Conservation (phyloP, 192 early-diverging fungal species). For the Radiomyces spectabilis region DNA sequence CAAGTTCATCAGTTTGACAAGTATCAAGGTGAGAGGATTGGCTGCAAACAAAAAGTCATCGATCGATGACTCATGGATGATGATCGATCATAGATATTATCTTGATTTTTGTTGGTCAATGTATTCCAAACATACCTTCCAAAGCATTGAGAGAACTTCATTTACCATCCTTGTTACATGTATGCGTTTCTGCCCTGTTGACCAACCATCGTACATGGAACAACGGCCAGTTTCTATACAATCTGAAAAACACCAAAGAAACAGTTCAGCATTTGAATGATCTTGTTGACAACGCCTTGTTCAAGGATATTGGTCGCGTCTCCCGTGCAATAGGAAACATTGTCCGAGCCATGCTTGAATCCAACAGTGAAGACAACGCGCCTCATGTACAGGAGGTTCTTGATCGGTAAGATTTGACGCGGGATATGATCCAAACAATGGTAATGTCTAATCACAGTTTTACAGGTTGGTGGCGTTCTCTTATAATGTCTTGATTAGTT, state of each 20-base stretch:
- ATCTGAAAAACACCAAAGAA: neutral
- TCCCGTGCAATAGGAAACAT: conserved; percentile 19
- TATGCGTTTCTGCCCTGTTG: conserved; percentile 2
- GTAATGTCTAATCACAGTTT: too few relatives aligned
- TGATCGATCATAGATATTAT: too few relatives aligned
- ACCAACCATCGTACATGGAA: conserved; percentile 13
- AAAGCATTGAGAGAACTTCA: too few relatives aligned
- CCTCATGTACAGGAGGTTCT: neutral
- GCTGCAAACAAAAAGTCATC: too few relatives aligned
- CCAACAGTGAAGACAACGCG: neutral
- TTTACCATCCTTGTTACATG: conserved; percentile 3
- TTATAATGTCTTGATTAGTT: conserved; percentile 12
- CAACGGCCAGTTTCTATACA: conserved; percentile 4
- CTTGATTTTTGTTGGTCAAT: neutral
- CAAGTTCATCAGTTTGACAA: neutral
- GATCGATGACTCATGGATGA: too few relatives aligned
- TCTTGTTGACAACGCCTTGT: conserved; percentile 4
- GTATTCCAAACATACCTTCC: neutral
- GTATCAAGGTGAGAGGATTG: too few relatives aligned
- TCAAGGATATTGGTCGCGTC: conserved; percentile 28
- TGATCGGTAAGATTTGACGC: neutral
- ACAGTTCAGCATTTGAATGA: neutral
- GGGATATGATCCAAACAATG: too few relatives aligned
- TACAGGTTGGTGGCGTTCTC: conserved; percentile 14
- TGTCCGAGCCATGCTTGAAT: conserved; percentile 2